phyloP scores from a whole-genome alignment of 768 basidiomycete genomes.

The Fistulinella prunicolor region DNA sequence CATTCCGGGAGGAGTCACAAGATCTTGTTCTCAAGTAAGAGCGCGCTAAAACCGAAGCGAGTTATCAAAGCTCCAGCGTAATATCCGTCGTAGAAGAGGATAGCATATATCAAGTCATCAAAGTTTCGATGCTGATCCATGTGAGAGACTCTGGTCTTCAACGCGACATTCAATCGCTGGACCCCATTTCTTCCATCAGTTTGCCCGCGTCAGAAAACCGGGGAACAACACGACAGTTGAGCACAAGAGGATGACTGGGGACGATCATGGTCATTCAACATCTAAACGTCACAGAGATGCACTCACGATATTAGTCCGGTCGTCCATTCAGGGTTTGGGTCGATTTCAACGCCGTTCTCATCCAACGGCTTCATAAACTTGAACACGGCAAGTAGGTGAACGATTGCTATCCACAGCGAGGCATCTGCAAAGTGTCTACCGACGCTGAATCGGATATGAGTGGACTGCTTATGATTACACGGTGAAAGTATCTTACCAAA shows the following conservation, averaged over 20 bases:
- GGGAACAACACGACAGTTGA: conserved; percentile 28
- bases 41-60: too few species aligned
- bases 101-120: background rate
- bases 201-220: conserved; percentile 15
- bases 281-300: background rate
- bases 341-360: conserved; percentile 23
- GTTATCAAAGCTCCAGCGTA: too few species aligned
- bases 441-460: conserved; percentile 17
- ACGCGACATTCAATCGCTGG: conserved; percentile 8
- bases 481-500: conserved; percentile 16
- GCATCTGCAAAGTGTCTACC: conserved; percentile 32
- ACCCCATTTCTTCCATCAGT: conserved; percentile 14
- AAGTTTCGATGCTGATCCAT: background rate
- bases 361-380: conserved; percentile 30
- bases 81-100: background rate
- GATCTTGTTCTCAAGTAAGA: too few species aligned
- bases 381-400: conserved; percentile 29
- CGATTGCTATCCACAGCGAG: conserved; percentile 32
- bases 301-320: conserved; percentile 30
- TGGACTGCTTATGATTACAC: background rate
- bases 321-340: conserved; percentile 27
- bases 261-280: conserved; percentile 1
- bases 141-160: background rate
- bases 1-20: too few species aligned
- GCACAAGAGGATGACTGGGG: conserved; percentile 27